Conservation (phyloP, 2,329 filamentous ascomycete genomes). For the Cadophora sp. region DNA sequence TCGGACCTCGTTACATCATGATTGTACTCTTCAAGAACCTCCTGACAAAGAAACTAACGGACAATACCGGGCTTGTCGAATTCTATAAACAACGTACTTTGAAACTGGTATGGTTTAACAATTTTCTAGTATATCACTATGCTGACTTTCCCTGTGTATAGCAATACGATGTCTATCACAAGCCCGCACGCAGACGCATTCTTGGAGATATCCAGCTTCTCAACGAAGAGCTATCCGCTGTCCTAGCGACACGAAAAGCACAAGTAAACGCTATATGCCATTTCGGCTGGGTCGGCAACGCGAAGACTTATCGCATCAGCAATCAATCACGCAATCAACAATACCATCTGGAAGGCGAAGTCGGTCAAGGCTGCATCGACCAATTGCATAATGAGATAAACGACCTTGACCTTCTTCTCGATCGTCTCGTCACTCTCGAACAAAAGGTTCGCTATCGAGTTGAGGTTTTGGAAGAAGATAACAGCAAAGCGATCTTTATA, state of each 20-base stretch:
- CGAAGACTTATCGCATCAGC: background rate
- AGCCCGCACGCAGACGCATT: background rate
- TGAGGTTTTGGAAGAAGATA: background rate
- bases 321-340: background rate
- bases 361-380: background rate
- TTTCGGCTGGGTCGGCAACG: background rate
- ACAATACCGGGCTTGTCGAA: background rate
- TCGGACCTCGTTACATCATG: background rate
- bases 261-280: background rate
- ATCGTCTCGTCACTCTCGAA: background rate
- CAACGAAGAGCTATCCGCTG: background rate
- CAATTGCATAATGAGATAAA: background rate
- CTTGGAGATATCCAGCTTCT: background rate
- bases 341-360: background rate
- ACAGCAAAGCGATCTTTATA: background rate
- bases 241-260: background rate
- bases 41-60: background rate
- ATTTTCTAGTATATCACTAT: background rate
- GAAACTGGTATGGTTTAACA: background rate
- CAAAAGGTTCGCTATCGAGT: background rate
- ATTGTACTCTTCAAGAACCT: background rate
- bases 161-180: background rate
- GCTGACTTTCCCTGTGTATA: background rate
- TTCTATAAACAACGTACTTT: background rate
- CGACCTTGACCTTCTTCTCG: background rate